These are phyloP conservation scores for Candida montana DNA, from an alignment of 805 yeast species.

Conservation along the genomic window DNA sequence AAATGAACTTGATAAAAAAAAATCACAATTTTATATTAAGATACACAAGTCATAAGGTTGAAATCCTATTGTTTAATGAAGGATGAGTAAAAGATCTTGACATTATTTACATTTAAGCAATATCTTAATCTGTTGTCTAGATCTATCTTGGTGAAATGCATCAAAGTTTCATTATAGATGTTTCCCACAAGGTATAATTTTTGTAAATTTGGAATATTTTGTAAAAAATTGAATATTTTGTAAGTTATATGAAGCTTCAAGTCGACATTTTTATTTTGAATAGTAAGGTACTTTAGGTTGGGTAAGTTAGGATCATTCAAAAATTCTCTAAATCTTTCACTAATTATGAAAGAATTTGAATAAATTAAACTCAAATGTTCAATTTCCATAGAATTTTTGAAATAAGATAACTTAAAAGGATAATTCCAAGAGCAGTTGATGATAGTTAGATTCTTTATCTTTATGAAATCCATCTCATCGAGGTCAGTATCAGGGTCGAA, in stretches of 20 bases:
- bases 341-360: slow-evolving; percentile 29
- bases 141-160: slow-evolving; percentile 25
- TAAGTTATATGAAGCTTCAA: slow-evolving; percentile 29
- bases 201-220: slow-evolving; percentile 28
- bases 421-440: slow-evolving; percentile 52
- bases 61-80: slow-evolving; percentile 18
- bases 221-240: slow-evolving; percentile 27
- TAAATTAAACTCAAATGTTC: slow-evolving; percentile 24
- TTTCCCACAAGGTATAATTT: slow-evolving; percentile 28
- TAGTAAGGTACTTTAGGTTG: slow-evolving; percentile 22
- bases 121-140: slow-evolving; percentile 23
- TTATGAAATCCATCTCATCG: slow-evolving; percentile 15
- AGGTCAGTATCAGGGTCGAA: slow-evolving; percentile 31
- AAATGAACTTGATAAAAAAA: no score
- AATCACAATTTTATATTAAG: no score
- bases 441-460: slow-evolving; percentile 28
- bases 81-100: slow-evolving; percentile 30
- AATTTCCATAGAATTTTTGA: slow-evolving; percentile 22
- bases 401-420: slow-evolving; percentile 40
- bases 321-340: slow-evolving; percentile 31
- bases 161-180: slow-evolving; percentile 30
- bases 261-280: slow-evolving; percentile 23
- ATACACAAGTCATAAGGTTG: neutral
- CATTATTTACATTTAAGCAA: slow-evolving; percentile 26
- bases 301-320: slow-evolving; percentile 25